phyloP scores from a whole-genome alignment of 225 moss, liverwort and hornwort genomes.

The Polytrichum commune region DNA sequence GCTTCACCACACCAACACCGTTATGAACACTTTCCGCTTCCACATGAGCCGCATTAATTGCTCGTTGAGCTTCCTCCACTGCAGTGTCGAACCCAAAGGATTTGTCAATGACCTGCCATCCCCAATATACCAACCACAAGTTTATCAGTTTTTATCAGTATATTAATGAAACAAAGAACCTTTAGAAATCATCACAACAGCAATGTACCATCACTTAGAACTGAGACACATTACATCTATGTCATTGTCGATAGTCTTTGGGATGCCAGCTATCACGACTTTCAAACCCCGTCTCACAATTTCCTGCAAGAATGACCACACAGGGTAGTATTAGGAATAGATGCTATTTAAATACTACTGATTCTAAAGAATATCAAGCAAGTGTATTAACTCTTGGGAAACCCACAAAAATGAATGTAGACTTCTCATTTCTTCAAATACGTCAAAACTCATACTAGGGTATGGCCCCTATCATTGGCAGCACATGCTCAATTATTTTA shows the following conservation, averaged over 20 bases:
- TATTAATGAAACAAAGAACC: no score
- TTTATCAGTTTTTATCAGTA: no score
- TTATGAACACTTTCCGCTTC: constrained; percentile 60
- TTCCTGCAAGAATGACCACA: constrained; percentile 26
- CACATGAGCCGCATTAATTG: constrained; percentile 69
- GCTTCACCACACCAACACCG: constrained; percentile 66
- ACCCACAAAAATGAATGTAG: no score
- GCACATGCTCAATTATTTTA: no score
- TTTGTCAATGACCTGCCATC: constrained; percentile 56
- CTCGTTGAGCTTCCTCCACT: constrained; percentile 68
- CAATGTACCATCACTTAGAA: not conserved
- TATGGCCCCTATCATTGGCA: no score
- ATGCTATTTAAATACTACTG: no score
- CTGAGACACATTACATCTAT: constrained; percentile 39
- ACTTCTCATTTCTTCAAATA: no score
- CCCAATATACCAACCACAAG: not conserved
- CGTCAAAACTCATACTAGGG: no score
- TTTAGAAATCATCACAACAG: no score
- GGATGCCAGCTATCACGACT: constrained; percentile 61
- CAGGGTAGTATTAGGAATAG: no score
- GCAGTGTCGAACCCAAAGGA: constrained; percentile 76
- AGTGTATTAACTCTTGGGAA: no score
- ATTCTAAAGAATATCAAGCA: no score
- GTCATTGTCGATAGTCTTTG: constrained; percentile 73
- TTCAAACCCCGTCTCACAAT: constrained; percentile 49